phyloP scores from a whole-genome alignment of 164 flowering plant genomes.

The Macadamia integrifolia region DNA sequence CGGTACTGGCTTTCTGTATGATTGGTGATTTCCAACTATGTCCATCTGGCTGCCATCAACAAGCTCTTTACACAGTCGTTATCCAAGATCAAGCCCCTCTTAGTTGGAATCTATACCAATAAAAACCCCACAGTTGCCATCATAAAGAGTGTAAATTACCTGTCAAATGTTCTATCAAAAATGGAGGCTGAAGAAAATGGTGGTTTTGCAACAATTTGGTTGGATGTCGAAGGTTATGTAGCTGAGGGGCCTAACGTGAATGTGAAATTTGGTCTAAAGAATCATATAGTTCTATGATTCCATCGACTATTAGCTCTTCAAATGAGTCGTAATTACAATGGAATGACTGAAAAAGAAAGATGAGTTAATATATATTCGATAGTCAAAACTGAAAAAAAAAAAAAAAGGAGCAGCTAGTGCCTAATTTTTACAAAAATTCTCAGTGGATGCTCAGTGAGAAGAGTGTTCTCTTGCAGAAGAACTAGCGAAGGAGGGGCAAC shows the following conservation, averaged over 20 bases:
- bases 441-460: conserved; percentile 85
- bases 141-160: conserved; percentile 87
- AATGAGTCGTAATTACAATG: no score
- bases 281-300: no score
- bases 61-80: conserved; percentile 76
- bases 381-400: no score
- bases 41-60: conserved; percentile 42
- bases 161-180: conserved; percentile 78
- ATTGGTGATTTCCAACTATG: conserved; percentile 80
- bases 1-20: conserved; percentile 89
- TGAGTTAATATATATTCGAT: no score
- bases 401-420: conserved; percentile 67
- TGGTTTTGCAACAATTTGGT: conserved; percentile 73
- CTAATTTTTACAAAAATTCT: conserved; percentile 68
- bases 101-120: conserved; percentile 49
- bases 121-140: conserved; percentile 80
- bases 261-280: conserved; percentile 52
- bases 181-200: conserved; percentile 88
- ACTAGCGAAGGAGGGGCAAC: conserved; percentile 47
- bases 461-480: conserved; percentile 62
- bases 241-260: conserved; percentile 98
- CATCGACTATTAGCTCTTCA: no score
- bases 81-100: conserved; percentile 43
- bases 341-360: no score
- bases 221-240: conserved; percentile 62